Conservation (phyloP, 164 flowering plant species). For the Nymphaea thermarum region DNA sequence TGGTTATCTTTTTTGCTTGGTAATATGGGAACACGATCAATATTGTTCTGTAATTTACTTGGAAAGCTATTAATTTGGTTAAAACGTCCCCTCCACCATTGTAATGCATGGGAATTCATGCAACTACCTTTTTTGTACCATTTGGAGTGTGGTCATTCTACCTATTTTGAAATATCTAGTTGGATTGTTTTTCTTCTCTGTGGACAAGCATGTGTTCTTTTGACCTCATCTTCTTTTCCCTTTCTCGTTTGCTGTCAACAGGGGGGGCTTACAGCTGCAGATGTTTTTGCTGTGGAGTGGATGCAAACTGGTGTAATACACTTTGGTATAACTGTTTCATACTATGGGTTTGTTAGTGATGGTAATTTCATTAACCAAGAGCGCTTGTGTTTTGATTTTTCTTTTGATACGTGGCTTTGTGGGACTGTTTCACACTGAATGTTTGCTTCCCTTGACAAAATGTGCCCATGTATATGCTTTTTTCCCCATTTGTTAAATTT, state of each 20-base stretch:
- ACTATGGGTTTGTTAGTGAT: constrained; percentile 95
- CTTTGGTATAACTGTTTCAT: constrained; percentile 91
- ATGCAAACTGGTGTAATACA: constrained; percentile 75
- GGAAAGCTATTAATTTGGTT: too few species aligned
- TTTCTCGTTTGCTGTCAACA: constrained; percentile 21
- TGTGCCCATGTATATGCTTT: too few species aligned
- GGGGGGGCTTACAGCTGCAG: constrained; percentile 98
- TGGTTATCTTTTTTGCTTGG: too few species aligned
- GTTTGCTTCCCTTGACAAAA: too few species aligned
- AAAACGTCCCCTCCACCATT: too few species aligned
- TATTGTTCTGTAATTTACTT: too few species aligned
- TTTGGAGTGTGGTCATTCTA: not conserved
- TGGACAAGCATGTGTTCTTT: not conserved
- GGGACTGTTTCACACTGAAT: too few species aligned
- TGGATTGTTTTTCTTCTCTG: not conserved
- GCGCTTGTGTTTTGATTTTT: too few species aligned
- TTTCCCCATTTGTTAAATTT: too few species aligned
- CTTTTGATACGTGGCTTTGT: too few species aligned
- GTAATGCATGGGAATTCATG: too few species aligned
- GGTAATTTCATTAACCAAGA: constrained; percentile 33
- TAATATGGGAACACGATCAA: too few species aligned
- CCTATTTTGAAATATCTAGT: not conserved
- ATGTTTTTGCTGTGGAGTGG: constrained; percentile 98
- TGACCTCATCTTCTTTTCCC: not conserved
- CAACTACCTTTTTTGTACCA: not conserved